Evolutionary conservation across 306 rosid species (phyloP).

Genomic region (Trifolium dubium): DNA sequence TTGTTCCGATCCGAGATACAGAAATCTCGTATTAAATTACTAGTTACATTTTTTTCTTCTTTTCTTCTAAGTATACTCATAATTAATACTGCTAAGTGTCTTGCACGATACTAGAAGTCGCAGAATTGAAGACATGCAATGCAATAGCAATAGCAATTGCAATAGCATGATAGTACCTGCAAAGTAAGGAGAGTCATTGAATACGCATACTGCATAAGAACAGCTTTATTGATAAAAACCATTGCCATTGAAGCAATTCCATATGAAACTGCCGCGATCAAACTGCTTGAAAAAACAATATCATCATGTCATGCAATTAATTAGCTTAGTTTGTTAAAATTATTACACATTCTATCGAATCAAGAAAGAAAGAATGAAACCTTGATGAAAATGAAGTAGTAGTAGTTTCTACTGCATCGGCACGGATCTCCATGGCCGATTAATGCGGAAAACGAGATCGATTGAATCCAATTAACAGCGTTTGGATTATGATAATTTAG

Average conservation of each 20-base stretch:
- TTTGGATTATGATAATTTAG: background rate
- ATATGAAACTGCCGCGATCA: conserved; percentile 82
- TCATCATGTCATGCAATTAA: background rate
- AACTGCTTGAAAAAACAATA: conserved; percentile 52
- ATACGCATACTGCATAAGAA: conserved; percentile 83
- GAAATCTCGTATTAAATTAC: background rate
- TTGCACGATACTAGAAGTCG: no score
- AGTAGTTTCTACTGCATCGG: conserved; percentile 62
- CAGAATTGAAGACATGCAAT: background rate
- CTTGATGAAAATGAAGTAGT: conserved; percentile 52
- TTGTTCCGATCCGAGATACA: background rate
- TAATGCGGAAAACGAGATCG: conserved; percentile 33
- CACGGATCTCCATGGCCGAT: conserved; percentile 63
- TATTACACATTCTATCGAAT: background rate
- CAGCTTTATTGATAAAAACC: conserved; percentile 97
- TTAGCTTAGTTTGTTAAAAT: no score
- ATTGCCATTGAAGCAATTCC: conserved; percentile 94
- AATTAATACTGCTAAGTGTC: background rate
- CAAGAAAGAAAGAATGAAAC: conserved; percentile 32
- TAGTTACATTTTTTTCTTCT: background rate
- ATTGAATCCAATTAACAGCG: conserved; percentile 34
- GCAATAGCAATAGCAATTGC: background rate
- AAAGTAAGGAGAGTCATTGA: conserved; percentile 90
- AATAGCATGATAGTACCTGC: conserved; percentile 57
- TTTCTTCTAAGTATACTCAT: background rate